phyloP scores from a whole-genome alignment of 2,329 filamentous ascomycete genomes.

The Ceratocystis albifundus region DNA sequence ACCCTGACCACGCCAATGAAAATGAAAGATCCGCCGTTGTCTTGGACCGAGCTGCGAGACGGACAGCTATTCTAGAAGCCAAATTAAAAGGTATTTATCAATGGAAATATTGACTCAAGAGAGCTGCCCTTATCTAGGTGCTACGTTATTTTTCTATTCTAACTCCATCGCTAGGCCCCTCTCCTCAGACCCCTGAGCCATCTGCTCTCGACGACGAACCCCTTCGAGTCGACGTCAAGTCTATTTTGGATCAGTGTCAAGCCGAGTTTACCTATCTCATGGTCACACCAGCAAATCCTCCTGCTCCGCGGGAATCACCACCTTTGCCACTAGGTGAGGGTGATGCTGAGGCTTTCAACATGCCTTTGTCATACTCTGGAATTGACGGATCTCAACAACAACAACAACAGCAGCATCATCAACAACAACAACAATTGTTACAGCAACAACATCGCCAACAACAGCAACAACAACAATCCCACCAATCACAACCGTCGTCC shows the following conservation, averaged over 20 bases:
- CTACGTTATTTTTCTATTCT: background rate
- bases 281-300: conserved; percentile 54
- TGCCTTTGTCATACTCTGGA: conserved; percentile 33
- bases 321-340: conserved; percentile 34
- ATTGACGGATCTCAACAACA: background rate
- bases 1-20: conserved; percentile 36
- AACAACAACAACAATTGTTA: conserved; percentile 12
- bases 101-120: background rate
- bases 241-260: conserved; percentile 53
- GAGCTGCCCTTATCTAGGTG: background rate
- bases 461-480: conserved; percentile 8
- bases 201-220: conserved; percentile 38
- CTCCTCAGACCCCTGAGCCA: conserved; percentile 28
- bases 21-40: conserved; percentile 33
- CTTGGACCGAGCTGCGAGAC: conserved; percentile 40
- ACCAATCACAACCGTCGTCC: background rate
- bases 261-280: conserved; percentile 57
- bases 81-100: conserved; percentile 40
- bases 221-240: conserved; percentile 44
- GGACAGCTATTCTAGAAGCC: conserved; percentile 42
- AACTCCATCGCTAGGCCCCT: conserved; percentile 20
- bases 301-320: conserved; percentile 52
- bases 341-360: conserved; percentile 36
- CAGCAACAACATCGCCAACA: conserved; percentile 30
- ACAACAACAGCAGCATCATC: conserved; percentile 14